Evolutionary conservation across 345 rosid genomes (phyloP).

Genomic region (Zanthoxylum bungeanum): DNA sequence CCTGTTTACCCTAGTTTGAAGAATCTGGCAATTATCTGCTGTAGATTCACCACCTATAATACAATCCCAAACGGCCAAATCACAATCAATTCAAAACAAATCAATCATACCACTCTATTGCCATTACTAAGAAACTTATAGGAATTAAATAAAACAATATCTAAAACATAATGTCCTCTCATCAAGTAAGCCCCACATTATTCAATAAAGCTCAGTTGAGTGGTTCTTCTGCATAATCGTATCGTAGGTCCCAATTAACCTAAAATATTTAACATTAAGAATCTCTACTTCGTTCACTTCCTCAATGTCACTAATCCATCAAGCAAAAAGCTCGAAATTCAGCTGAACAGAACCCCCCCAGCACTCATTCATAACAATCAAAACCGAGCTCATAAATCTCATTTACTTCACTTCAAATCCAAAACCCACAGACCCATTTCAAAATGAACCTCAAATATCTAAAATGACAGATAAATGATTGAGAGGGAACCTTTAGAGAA

Average conservation of each 20-base stretch:
- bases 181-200: neutral
- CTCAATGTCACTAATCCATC: neutral
- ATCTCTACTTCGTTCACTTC: neutral
- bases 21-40: conserved; percentile 80
- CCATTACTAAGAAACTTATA: no score
- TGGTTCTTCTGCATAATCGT: neutral
- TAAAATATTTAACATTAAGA: neutral
- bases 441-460: neutral
- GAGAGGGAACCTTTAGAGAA: conserved; percentile 71
- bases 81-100: neutral
- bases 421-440: neutral
- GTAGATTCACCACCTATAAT: conserved; percentile 79
- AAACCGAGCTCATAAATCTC: neutral
- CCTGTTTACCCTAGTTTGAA: conserved; percentile 85
- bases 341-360: neutral
- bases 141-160: neutral
- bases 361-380: neutral
- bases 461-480: neutral
- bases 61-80: conserved; percentile 5
- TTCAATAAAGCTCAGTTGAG: neutral
- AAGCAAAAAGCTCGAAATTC: neutral
- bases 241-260: neutral
- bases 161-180: no score
- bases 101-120: neutral
- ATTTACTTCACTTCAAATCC: neutral